Conservation (phyloP, 129 eudicot genomes). For the Flaveria robusta region DNA sequence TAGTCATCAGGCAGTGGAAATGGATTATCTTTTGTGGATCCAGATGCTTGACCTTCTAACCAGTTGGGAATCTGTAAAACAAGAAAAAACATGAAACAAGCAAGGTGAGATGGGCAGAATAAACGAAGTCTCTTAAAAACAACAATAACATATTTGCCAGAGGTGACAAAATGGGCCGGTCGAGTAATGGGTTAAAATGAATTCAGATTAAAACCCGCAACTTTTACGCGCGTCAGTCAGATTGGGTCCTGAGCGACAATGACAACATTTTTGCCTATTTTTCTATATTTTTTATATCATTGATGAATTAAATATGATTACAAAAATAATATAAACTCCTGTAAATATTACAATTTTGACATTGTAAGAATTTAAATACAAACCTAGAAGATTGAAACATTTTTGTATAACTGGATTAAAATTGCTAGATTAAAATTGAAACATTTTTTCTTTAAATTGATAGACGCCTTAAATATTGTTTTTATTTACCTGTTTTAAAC, state of each 20-base stretch:
- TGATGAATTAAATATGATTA: not conserved
- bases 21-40: conserved; percentile 86
- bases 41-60: conserved; percentile 75
- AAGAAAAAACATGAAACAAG: not conserved
- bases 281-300: not conserved
- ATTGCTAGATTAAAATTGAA: too few relatives aligned
- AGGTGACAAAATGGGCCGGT: not conserved
- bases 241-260: not conserved
- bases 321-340: not conserved
- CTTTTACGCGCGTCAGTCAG: too few relatives aligned
- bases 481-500: too few relatives aligned
- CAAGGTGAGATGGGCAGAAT: not conserved
- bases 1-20: conserved; percentile 90
- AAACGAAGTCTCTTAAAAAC: not conserved
- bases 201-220: not conserved
- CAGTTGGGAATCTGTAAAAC: conserved; percentile 80
- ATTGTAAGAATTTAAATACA: conserved; percentile 12
- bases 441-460: too few relatives aligned
- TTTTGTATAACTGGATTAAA: not conserved
- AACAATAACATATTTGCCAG: not conserved
- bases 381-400: not conserved
- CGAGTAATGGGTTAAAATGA: not conserved
- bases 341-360: not conserved
- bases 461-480: too few relatives aligned
- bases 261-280: not conserved